Evolutionary conservation across 176 grass and related monocot species (phyloP).

Genomic region (Carex littledalei): DNA sequence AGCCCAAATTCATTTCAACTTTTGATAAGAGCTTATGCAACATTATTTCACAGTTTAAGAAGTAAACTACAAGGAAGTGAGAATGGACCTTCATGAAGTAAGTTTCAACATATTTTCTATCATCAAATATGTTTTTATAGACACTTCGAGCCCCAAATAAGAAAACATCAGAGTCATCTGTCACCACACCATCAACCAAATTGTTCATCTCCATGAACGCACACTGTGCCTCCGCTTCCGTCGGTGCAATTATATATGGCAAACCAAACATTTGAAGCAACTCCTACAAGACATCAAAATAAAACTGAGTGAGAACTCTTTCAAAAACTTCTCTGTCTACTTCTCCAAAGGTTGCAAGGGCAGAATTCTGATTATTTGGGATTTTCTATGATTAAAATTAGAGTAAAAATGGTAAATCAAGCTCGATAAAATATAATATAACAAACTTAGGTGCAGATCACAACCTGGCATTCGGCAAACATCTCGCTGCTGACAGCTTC

Average conservation of each 20-base stretch:
- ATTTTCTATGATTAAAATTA: neutral
- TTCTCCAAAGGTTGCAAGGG: neutral
- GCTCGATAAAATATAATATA: neutral
- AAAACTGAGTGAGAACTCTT: neutral
- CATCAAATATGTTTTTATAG: constrained; percentile 99
- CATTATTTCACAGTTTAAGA: constrained; percentile 14
- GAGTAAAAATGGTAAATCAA: neutral
- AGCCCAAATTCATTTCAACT: constrained; percentile 6
- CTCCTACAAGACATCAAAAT: constrained; percentile 46
- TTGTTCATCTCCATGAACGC: constrained; percentile 95
- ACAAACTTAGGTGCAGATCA: neutral
- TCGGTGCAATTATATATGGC: constrained; percentile 97
- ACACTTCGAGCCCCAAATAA: constrained; percentile 94
- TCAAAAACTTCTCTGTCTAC: neutral
- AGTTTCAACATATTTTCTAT: constrained; percentile 97
- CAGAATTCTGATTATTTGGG: neutral
- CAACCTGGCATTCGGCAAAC: constrained; percentile 97
- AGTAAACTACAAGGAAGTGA: constrained; percentile 7
- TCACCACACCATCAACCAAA: constrained; percentile 94
- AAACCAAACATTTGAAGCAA: constrained; percentile 99
- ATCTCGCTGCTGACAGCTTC: constrained; percentile 93
- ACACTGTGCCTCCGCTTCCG: constrained; percentile 96
- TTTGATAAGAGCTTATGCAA: neutral
- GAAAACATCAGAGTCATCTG: constrained; percentile 97
- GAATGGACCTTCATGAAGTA: constrained; percentile 91